phyloP scores from a whole-genome alignment of 2,329 filamentous ascomycete species.

The Tolypocladium nubicola region DNA sequence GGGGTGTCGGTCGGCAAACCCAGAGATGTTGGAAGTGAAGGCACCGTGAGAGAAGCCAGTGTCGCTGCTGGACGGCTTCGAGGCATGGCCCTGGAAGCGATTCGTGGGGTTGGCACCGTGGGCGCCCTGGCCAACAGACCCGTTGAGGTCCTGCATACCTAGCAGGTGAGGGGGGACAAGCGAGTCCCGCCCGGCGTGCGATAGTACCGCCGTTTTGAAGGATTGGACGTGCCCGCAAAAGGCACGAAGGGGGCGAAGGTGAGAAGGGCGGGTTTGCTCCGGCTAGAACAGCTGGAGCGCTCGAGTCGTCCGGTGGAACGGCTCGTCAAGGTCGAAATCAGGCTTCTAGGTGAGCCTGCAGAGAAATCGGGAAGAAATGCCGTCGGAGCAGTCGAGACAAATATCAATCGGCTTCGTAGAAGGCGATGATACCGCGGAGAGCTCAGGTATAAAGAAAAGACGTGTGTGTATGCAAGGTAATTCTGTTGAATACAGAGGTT shows the following conservation, averaged over 20 bases:
- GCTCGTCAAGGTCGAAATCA: not conserved
- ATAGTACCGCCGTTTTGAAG: conserved; percentile 74
- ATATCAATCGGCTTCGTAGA: not conserved
- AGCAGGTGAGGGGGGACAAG: conserved; percentile 79
- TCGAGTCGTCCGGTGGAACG: not conserved
- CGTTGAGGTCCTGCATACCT: conserved; percentile 83
- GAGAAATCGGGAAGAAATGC: not conserved
- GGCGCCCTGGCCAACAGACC: conserved; percentile 36
- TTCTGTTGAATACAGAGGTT: conserved; percentile 3
- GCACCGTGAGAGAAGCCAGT: conserved; percentile 90
- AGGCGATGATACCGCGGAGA: not conserved
- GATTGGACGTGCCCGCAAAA: conserved; percentile 44
- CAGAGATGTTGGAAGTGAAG: conserved; percentile 75
- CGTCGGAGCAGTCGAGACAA: not conserved
- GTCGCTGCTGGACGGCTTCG: conserved; percentile 73
- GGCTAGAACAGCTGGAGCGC: not conserved
- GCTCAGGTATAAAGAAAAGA: not conserved
- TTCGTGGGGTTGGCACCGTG: conserved; percentile 36
- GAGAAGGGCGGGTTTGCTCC: not conserved
- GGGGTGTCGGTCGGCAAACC: conserved; percentile 79
- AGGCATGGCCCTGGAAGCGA: conserved; percentile 60
- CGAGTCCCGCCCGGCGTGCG: conserved; percentile 69
- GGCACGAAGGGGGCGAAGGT: conserved; percentile 31
- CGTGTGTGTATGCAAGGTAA: conserved; percentile 6
- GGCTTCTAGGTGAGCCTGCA: not conserved